These are phyloP conservation scores for Epithele typhae DNA, from an alignment of 768 basidiomycete genomes.

Conservation along the genomic window DNA sequence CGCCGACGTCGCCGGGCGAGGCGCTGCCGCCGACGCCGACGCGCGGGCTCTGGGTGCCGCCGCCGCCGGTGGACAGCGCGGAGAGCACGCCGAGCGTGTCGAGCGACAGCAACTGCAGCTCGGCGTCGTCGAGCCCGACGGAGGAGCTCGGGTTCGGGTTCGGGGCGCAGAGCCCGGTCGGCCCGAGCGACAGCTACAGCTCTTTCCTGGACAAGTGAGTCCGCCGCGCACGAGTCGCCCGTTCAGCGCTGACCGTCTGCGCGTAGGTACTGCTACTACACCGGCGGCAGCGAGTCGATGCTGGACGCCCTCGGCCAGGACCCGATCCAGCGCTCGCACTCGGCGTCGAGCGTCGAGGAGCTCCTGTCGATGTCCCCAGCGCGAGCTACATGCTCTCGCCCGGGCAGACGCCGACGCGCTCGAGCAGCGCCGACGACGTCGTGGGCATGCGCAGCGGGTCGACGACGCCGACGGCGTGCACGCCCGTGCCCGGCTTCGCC, in stretches of 20 bases:
- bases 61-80: conserved; percentile 17
- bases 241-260: neutral
- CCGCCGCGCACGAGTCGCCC: neutral
- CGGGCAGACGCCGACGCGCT: conserved; percentile 24
- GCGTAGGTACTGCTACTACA: conserved; percentile 79
- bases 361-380: conserved; percentile 34
- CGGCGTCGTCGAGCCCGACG: conserved; percentile 34
- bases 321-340: conserved; percentile 37
- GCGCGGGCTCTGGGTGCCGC: conserved; percentile 7
- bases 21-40: neutral
- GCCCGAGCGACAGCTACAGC: conserved; percentile 39
- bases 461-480: conserved; percentile 23
- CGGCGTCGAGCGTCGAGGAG: conserved; percentile 53
- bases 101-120: conserved; percentile 40
- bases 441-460: conserved; percentile 22
- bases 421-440: conserved; percentile 28
- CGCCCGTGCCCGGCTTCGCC: too few relatives aligned
- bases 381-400: conserved; percentile 23
- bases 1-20: conserved; percentile 24
- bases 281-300: conserved; percentile 43
- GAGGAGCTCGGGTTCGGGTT: conserved; percentile 18
- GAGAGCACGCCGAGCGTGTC: conserved; percentile 45
- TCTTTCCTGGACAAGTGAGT: conserved; percentile 64
- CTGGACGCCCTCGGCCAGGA: conserved; percentile 27
- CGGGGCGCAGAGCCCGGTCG: conserved; percentile 7